Conservation (phyloP, 2,329 filamentous ascomycete species). For the Neofusicoccum parvum region DNA sequence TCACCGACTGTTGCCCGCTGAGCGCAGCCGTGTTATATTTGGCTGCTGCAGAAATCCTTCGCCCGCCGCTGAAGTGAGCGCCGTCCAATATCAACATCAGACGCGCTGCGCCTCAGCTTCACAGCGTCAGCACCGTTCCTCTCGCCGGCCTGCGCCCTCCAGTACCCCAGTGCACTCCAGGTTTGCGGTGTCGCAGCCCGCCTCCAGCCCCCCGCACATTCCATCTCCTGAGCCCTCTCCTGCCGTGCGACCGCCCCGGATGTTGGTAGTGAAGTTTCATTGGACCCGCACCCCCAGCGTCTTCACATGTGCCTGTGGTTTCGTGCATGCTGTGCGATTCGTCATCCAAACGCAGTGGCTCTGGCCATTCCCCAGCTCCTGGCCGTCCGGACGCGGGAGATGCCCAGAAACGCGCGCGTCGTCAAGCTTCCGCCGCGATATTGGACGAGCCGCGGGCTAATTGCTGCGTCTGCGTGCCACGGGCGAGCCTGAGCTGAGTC, state of each 20-base stretch:
- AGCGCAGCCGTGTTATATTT: conserved; percentile 7
- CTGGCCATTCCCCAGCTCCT: conserved; percentile 4
- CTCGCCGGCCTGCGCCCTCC: not conserved
- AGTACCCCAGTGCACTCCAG: conserved; percentile 8
- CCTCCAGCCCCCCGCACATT: not conserved
- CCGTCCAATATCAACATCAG: conserved; percentile 13
- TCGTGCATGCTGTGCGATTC: conserved; percentile 11
- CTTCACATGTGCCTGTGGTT: conserved; percentile 17
- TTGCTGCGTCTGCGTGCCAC: not conserved
- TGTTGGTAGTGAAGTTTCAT: conserved; percentile 12
- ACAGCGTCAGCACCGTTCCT: conserved; percentile 12
- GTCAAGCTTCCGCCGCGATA: not conserved
- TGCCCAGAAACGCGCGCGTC: not conserved
- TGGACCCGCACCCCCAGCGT: conserved; percentile 1
- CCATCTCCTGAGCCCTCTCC: conserved; percentile 16
- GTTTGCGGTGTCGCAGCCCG: not conserved
- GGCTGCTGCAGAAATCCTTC: conserved; percentile 11
- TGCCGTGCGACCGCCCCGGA: conserved; percentile 10
- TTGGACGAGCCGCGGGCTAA: not conserved
- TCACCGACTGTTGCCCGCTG: conserved; percentile 17
- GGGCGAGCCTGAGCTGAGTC: not conserved
- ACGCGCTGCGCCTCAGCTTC: conserved; percentile 16
- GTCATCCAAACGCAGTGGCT: conserved; percentile 1
- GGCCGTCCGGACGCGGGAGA: not conserved
- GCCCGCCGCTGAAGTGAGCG: conserved; percentile 1